Evolutionary conservation across 768 basidiomycete genomes (phyloP), one percentile per base, ranked within the genome.

Genomic region (Neoboletus magnificus): DNA sequence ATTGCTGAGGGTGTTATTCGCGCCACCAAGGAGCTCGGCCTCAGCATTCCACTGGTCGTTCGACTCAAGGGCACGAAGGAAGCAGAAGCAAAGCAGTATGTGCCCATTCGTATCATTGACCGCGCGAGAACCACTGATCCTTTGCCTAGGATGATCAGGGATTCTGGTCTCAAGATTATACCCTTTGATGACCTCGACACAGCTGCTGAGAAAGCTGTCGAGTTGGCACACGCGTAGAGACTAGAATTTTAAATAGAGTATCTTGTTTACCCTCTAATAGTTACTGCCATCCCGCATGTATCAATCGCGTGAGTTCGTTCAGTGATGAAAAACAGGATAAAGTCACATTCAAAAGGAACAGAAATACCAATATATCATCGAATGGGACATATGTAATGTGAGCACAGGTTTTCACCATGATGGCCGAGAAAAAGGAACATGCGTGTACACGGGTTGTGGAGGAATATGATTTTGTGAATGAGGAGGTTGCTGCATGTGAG

Each of bases 1-100:
- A 94, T 95, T 64, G 93, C 93, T 4, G 93, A 96, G 72, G 97
- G 97, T 74, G 96, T 98, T 69, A 99, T 99, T 76, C 93, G 92
- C 64, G 97, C 97, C 22, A 93, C 95, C 29, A 91, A 91, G 73
- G 97, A 98, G 70, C 81, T 99, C 41, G 74, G 83, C 41, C 74
- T 99, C 54, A 82, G 73, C 9, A 87, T 98, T 56, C 97, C 97
- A 45, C 72, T 99, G 46, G 83, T 99, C 58, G 97, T 99, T 39
- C 82, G 97, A 60, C 78, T 99, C 60, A 97, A 99, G 75, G 97
- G 97, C 48, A 99, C 95, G 20, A 99, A 94, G 75, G 96, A 98
- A 73, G 77, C 76, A 35, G 96, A 98, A 73, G 96, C 97, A 4
- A 98, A 98, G 76, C 77, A 87, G 94, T 97, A 73, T 62, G 90